A percentile compares a stretch with the other conserved stretches of the same genome.
phyloP scores from a whole-genome alignment of 345 rosid genomes.

The Arabis alpina region DNA sequence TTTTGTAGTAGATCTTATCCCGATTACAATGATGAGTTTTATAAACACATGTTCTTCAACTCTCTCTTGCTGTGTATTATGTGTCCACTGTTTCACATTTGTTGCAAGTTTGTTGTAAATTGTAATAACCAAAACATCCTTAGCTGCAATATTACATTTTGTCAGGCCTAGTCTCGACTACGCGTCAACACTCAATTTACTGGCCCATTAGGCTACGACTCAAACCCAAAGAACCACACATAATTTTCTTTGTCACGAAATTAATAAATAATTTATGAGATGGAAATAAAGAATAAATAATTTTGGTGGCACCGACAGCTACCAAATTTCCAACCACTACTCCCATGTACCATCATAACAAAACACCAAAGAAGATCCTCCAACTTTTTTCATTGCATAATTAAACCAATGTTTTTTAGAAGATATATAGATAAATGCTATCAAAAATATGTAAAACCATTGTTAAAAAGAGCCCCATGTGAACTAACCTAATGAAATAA shows the following conservation, averaged over 20 bases:
- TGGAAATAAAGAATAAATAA: conserved; percentile 10
- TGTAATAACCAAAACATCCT: too few relatives aligned
- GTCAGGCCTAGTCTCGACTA: neutral
- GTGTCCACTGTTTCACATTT: neutral
- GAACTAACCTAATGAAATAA: neutral
- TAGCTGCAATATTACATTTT: too few relatives aligned
- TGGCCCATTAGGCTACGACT: conserved; percentile 18
- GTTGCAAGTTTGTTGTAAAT: neutral
- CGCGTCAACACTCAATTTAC: neutral
- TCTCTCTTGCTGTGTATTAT: neutral
- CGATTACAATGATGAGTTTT: too few relatives aligned
- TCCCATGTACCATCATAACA: conserved; percentile 40
- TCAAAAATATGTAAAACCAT: conserved; percentile 10
- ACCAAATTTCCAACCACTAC: conserved; percentile 45
- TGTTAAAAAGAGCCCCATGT: too few relatives aligned
- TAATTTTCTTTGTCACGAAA: neutral
- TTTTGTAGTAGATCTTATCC: too few relatives aligned
- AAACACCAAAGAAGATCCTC: conserved; percentile 37
- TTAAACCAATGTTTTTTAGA: too few relatives aligned
- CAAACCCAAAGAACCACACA: neutral
- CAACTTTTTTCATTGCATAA: conserved; percentile 4
- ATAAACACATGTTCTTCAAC: neutral
- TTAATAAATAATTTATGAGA: neutral
- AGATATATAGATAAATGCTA: neutral
- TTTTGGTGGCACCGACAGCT: conserved; percentile 38